A percentile compares a stretch with the other conserved stretches of the same genome.
These are phyloP conservation scores for Trifolium subterraneum DNA, from an alignment of 306 rosid species.

Conservation along the genomic window DNA sequence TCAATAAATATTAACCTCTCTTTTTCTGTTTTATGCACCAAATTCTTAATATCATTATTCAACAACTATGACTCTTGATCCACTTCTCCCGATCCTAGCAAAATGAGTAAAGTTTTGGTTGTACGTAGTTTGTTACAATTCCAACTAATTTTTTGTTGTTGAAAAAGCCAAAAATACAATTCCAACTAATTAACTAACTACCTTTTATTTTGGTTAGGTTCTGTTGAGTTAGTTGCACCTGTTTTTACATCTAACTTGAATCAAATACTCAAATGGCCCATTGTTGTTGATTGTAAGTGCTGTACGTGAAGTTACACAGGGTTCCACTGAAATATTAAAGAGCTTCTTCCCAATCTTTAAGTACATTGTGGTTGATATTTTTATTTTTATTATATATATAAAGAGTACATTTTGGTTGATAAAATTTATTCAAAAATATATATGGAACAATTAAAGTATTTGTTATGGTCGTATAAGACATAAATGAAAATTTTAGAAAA, in stretches of 20 bases:
- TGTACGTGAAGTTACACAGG: background rate
- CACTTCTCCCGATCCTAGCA: background rate
- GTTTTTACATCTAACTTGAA: constrained; percentile 33
- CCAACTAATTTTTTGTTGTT: constrained; percentile 20
- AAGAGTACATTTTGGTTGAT: background rate
- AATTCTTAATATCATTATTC: constrained; percentile 6
- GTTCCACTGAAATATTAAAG: background rate
- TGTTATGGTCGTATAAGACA: background rate
- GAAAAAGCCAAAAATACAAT: background rate
- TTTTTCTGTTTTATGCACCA: background rate
- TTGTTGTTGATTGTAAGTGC: background rate
- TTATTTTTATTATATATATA: too few species aligned
- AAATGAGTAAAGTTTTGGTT: background rate
- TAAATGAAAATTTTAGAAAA: background rate
- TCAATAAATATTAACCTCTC: background rate
- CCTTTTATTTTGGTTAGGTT: constrained; percentile 31
- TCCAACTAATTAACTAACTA: constrained; percentile 36
- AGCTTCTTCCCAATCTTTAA: background rate
- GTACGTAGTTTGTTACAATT: constrained; percentile 16
- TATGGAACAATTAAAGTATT: background rate
- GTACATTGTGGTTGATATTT: background rate
- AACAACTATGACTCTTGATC: constrained; percentile 12
- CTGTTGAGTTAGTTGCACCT: constrained; percentile 31
- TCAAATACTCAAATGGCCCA: constrained; percentile 17
- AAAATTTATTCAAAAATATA: background rate